Evolutionary conservation across 768 basidiomycete species (phyloP), one percentile per base, ranked within the genome.

Genomic region (Tulasnella sp.): DNA sequence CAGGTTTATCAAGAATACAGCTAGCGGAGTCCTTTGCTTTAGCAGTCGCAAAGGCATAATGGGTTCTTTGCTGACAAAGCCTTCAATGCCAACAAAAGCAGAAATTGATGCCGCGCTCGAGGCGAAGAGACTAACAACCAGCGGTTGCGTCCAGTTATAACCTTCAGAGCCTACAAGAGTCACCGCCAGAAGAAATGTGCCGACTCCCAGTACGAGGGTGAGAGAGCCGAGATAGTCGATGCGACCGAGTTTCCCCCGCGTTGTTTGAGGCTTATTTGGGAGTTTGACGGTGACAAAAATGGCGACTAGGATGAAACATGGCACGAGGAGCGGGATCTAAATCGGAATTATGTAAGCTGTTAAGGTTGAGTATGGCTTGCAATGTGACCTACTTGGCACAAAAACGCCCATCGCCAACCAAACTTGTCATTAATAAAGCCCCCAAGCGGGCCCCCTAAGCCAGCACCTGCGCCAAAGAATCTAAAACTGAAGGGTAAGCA

Each of bases 361-460:
- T 41, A 29, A 5, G 34, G 15, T 15, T 5, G 5, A 38, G 15
- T 38, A n/a, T n/a, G n/a, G n/a, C 53, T n/a, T 38, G 11, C n/a
- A 21, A 65, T 21, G 45, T 25, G 52, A 69, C 76, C 62, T 64
- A 86, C 89, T 80, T 92, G 89, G 66, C 88, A 75, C 64, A 84
- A 78, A 73, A 96, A 96, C 44, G 92, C 90, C 56, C 76, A 78
- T 53, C 87, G 80, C 92, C 91, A 93, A 63, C 89, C 90, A 67
- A 88, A 83, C 4, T 66, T 76, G 69, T 93, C 92, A 68, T 87
- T 86, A 56, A 91, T 76, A 62, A 63, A 68, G 9, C 70, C 62
- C n/a, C 74, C 74, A 0, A 73, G 57, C 0, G 73, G 72, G 2
- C 73, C 73, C 0, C 68, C 71, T 21, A 68, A 61, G 0, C 72